phyloP scores from a whole-genome alignment of 179 eudicot genomes.

The Beta macrorhiza region DNA sequence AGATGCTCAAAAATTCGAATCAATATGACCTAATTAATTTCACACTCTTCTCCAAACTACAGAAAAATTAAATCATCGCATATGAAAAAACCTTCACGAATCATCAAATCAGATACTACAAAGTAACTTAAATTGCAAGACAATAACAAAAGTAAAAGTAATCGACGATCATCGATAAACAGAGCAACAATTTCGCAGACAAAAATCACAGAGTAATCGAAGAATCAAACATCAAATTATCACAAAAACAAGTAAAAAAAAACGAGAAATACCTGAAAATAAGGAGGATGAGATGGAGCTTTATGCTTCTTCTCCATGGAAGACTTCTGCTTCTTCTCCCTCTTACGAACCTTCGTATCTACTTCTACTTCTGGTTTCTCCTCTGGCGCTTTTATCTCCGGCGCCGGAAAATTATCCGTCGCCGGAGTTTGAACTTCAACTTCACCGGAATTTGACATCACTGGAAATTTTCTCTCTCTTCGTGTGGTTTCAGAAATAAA shows the following conservation, averaged over 20 bases:
- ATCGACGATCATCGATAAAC: not conserved
- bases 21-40: too few species aligned
- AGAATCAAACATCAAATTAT: not conserved
- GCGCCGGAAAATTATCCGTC: conserved; percentile 1
- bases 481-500: conserved; percentile 12
- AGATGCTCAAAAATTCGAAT: too few species aligned
- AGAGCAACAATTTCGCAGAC: conserved; percentile 9
- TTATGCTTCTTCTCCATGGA: conserved; percentile 44
- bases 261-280: conserved; percentile 50
- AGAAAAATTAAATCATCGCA: not conserved
- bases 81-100: too few species aligned
- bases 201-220: not conserved
- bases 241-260: not conserved
- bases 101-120: not conserved
- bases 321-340: conserved; percentile 40
- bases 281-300: conserved; percentile 68
- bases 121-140: not conserved
- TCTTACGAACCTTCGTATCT: conserved; percentile 22
- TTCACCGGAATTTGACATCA: conserved; percentile 42
- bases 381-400: conserved; percentile 16
- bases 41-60: not conserved
- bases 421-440: conserved; percentile 23
- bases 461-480: not conserved
- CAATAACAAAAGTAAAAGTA: not conserved
- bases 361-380: conserved; percentile 16